Conservation (phyloP, 1,284 basidiomycete species). For the Heliocybe sulcata region DNA sequence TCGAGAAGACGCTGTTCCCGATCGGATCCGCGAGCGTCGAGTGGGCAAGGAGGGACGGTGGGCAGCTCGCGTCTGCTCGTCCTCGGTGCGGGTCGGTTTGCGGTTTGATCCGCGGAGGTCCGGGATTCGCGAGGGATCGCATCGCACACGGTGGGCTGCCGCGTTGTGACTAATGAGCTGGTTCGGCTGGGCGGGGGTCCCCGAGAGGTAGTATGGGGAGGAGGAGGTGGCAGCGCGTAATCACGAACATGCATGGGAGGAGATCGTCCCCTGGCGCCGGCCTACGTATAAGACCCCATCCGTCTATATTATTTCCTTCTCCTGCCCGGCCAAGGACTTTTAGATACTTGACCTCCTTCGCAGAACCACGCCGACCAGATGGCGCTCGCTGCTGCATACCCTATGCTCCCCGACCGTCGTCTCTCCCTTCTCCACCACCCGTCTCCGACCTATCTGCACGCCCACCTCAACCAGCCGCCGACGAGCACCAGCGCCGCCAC, state of each 20-base stretch:
- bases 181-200: background rate
- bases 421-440: background rate
- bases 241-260: background rate
- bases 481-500: background rate
- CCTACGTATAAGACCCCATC: background rate
- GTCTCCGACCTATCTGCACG: background rate
- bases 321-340: background rate
- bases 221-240: background rate
- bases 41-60: background rate
- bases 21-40: background rate
- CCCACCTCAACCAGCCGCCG: background rate
- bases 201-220: background rate
- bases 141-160: too few species aligned
- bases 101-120: too few species aligned
- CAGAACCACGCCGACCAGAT: background rate
- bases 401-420: background rate
- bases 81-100: background rate
- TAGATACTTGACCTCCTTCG: background rate
- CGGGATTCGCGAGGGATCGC: too few species aligned
- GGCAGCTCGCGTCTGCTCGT: background rate
- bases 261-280: background rate
- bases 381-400: background rate
- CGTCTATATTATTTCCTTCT: background rate
- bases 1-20: background rate
- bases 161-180: too few species aligned